Conservation (phyloP, 2,329 filamentous ascomycete species). For the Penicillium sp. region DNA sequence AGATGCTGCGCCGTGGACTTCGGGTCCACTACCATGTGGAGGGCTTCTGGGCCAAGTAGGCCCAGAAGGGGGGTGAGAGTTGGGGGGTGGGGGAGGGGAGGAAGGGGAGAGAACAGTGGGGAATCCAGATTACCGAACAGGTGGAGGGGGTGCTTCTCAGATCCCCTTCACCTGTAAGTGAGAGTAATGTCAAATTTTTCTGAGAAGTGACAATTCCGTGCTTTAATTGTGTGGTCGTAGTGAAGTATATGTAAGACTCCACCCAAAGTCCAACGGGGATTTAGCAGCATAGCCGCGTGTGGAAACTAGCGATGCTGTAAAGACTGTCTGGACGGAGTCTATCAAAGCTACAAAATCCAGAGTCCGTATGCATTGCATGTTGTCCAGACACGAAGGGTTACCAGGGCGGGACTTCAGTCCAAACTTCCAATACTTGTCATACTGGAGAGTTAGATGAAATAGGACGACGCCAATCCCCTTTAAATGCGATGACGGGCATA, state of each 20-base stretch:
- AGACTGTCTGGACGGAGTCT: background rate
- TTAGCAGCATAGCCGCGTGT: background rate
- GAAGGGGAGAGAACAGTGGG: background rate
- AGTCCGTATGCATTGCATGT: background rate
- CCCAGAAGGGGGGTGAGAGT: background rate
- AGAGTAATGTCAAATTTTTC: background rate
- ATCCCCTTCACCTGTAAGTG: background rate
- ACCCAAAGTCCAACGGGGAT: no score
- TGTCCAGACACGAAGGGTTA: no score
- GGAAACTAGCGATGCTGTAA: background rate
- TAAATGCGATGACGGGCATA: background rate
- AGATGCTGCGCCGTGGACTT: conserved; percentile 5
- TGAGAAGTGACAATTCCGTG: background rate
- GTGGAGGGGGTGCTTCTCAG: conserved; percentile 2
- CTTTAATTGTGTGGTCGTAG: background rate
- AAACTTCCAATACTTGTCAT: background rate
- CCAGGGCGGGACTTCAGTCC: background rate
- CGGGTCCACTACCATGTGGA: conserved; percentile 3
- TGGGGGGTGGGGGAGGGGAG: background rate
- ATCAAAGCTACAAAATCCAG: background rate
- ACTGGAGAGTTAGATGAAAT: background rate
- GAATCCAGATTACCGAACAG: background rate
- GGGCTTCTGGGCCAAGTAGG: background rate
- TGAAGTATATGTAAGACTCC: background rate
- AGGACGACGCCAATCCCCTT: background rate